These are phyloP conservation scores for Chrysoporthe austroafricana DNA, from an alignment of 2,329 filamentous ascomycete species.

Conservation along the genomic window DNA sequence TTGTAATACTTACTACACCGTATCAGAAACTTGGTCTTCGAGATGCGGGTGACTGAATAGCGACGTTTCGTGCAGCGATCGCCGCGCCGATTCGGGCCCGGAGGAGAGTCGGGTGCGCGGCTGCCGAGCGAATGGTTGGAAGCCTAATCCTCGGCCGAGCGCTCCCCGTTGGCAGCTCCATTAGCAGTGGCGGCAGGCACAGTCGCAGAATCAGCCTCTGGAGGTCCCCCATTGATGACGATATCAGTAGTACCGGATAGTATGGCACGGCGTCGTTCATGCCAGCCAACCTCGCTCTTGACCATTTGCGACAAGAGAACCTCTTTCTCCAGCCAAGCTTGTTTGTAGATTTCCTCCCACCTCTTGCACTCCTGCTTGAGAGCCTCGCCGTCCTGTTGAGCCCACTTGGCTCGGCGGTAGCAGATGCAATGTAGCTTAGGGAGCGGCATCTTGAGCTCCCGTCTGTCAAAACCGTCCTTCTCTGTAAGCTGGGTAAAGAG, in stretches of 20 bases:
- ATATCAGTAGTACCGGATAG: constrained; percentile 53
- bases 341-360: constrained; percentile 68
- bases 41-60: not conserved
- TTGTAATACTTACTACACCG: not conserved
- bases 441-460: constrained; percentile 65
- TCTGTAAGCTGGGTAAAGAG: constrained; percentile 58
- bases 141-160: constrained; percentile 11
- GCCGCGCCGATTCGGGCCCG: not conserved
- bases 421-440: constrained; percentile 69
- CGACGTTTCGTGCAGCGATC: not conserved
- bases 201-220: constrained; percentile 14
- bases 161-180: constrained; percentile 15
- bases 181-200: constrained; percentile 12
- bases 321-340: constrained; percentile 82
- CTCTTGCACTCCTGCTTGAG: constrained; percentile 67
- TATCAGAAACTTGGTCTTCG: not conserved
- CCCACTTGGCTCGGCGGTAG: constrained; percentile 73
- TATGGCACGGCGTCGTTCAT: constrained; percentile 60
- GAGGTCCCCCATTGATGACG: constrained; percentile 38
- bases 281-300: constrained; percentile 67
- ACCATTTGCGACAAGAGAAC: constrained; percentile 75
- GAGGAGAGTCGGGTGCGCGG: not conserved
- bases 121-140: not conserved
- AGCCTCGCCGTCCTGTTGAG: constrained; percentile 66
- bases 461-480: constrained; percentile 66